Evolutionary conservation across 495 filamentous ascomycete species (phyloP).

Genomic region (Talaromyces trachyspermus): DNA sequence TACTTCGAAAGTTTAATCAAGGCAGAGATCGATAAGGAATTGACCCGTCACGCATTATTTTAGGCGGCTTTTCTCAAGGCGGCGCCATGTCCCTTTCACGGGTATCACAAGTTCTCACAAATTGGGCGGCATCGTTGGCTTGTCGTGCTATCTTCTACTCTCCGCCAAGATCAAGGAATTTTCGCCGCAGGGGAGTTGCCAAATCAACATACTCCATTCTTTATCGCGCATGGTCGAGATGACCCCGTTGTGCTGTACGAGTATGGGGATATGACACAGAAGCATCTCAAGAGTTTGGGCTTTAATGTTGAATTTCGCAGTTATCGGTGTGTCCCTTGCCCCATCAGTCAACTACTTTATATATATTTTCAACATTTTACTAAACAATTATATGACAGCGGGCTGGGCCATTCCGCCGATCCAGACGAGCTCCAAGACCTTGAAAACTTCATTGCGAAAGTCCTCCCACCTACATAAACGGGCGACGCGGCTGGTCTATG

Average conservation of each 20-base stretch:
- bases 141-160: constrained; percentile 77
- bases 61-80: constrained; percentile 64
- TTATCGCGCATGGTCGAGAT: constrained; percentile 74
- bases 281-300: constrained; percentile 56
- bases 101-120: constrained; percentile 67
- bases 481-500: constrained; percentile 47
- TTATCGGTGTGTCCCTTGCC: constrained; percentile 52
- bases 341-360: too few species aligned
- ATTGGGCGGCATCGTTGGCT: constrained; percentile 78
- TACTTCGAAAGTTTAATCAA: constrained; percentile 78
- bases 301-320: constrained; percentile 64
- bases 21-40: constrained; percentile 74
- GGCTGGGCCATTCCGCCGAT: constrained; percentile 69
- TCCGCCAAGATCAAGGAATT: constrained; percentile 61
- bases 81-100: constrained; percentile 54
- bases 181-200: constrained; percentile 49
- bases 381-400: too few species aligned
- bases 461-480: constrained; percentile 55
- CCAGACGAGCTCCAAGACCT: constrained; percentile 76
- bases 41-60: constrained; percentile 69
- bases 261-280: constrained; percentile 59
- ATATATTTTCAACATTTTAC: too few species aligned
- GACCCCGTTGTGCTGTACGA: constrained; percentile 63
- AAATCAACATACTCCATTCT: constrained; percentile 77
- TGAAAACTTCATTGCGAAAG: constrained; percentile 62